phyloP scores from a whole-genome alignment of 768 basidiomycete genomes.

The Clitopilus passeckerianus region DNA sequence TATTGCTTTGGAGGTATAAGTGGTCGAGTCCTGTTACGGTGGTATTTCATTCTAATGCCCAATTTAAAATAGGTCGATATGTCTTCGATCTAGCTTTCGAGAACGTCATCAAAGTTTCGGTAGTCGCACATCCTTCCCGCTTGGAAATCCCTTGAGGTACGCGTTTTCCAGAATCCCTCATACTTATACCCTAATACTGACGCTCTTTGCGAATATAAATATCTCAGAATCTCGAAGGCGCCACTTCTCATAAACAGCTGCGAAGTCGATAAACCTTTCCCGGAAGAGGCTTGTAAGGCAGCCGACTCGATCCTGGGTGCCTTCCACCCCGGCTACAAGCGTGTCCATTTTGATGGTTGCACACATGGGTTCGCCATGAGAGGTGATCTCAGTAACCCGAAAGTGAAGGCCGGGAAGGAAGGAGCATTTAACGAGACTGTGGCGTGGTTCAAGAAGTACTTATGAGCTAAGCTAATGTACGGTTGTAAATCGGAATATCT shows the following conservation, averaged over 20 bases:
- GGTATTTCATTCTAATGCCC: neutral
- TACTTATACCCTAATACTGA: neutral
- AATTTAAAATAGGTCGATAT: constrained; percentile 36
- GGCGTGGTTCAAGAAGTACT: constrained; percentile 29
- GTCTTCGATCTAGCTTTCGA: constrained; percentile 62
- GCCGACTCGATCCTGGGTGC: constrained; percentile 49
- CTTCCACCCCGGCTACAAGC: constrained; percentile 44
- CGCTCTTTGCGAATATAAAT: constrained; percentile 38
- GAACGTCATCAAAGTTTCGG: constrained; percentile 40
- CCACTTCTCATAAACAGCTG: constrained; percentile 71
- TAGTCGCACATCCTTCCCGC: constrained; percentile 59
- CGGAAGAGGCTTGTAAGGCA: constrained; percentile 31
- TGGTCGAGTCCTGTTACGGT: neutral
- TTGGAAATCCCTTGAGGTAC: constrained; percentile 59
- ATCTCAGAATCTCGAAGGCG: constrained; percentile 34
- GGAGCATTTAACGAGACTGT: constrained; percentile 48
- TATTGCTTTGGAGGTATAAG: constrained; percentile 66
- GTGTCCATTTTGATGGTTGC: constrained; percentile 27
- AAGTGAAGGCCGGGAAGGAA: constrained; percentile 49
- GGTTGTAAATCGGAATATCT: neutral
- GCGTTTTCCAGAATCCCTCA: no score
- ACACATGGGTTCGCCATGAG: constrained; percentile 38
- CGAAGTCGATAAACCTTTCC: constrained; percentile 46
- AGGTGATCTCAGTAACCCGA: constrained; percentile 32
- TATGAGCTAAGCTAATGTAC: neutral